Conservation (phyloP, 306 rosid genomes). For the Casuarina cunninghamiana region DNA sequence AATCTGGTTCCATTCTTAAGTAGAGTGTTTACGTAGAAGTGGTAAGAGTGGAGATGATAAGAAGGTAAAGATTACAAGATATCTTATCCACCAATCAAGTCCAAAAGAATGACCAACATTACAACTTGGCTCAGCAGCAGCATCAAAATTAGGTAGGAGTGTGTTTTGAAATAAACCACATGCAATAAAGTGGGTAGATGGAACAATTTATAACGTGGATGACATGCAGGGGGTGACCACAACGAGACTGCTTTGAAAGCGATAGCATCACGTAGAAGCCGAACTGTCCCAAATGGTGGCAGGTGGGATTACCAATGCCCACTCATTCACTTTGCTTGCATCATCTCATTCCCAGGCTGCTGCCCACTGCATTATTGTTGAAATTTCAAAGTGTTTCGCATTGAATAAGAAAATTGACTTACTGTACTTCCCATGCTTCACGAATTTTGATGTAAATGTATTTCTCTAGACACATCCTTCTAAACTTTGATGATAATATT, state of each 20-base stretch:
- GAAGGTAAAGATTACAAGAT: background rate
- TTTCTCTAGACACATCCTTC: too few relatives aligned
- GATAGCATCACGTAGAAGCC: slow-evolving; percentile 8
- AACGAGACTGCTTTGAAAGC: background rate
- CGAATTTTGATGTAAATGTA: too few relatives aligned
- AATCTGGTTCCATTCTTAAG: too few relatives aligned
- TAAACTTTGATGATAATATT: too few relatives aligned
- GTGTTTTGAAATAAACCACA: background rate
- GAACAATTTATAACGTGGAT: slow-evolving; percentile 11
- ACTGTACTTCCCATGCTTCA: too few relatives aligned
- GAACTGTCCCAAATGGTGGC: background rate
- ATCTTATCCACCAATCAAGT: background rate
- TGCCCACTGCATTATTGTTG: too few relatives aligned
- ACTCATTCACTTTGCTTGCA: background rate
- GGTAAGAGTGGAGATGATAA: too few relatives aligned
- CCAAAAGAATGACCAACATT: background rate
- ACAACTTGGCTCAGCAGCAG: background rate
- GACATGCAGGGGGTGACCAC: slow-evolving; percentile 11
- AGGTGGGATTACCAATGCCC: background rate
- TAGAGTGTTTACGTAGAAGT: too few relatives aligned
- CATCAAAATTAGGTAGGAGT: background rate
- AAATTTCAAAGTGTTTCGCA: too few relatives aligned
- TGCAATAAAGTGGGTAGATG: slow-evolving; percentile 6
- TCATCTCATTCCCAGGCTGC: background rate
- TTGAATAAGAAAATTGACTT: too few relatives aligned